Percentiles rank a stretch among this genome's conserved stretches.
Conservation (phyloP, 129 eudicot genomes). For the Scalesia atractyloides region DNA sequence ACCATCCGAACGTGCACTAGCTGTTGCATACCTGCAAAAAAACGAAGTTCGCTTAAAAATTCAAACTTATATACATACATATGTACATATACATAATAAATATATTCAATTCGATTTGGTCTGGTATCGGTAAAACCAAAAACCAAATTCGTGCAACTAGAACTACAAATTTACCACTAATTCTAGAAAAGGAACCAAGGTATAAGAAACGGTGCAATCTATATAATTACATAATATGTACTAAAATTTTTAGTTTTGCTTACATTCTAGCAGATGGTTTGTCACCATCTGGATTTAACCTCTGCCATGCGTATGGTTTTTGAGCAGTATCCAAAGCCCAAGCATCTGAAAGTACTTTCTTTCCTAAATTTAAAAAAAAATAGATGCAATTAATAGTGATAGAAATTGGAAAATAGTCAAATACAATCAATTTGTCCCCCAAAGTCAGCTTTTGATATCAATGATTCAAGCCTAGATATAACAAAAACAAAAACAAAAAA, state of each 20-base stretch:
- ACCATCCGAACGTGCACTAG: constrained; percentile 96
- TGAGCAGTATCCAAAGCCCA: constrained; percentile 99
- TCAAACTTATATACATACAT: background rate
- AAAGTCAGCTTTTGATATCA: background rate
- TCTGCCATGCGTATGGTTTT: constrained; percentile 94
- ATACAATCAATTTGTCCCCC: constrained; percentile 6
- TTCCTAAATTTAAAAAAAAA: constrained; percentile 47
- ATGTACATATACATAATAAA: background rate
- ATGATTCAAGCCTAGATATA: background rate
- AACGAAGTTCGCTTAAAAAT: constrained; percentile 1
- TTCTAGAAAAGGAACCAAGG: background rate
- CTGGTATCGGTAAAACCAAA: background rate
- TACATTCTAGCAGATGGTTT: constrained; percentile 97
- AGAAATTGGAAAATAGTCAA: background rate
- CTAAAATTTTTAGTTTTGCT: constrained; percentile 35
- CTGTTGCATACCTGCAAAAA: constrained; percentile 82
- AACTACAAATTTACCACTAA: background rate
- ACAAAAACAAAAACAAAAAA: background rate
- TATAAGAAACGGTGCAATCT: background rate
- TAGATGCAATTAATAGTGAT: constrained; percentile 5
- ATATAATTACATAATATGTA: background rate
- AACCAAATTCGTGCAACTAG: background rate
- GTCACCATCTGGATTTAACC: constrained; percentile 90
- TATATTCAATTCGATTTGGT: background rate
- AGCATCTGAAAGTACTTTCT: constrained; percentile 89